These are phyloP conservation scores for Fusarium fracticaudum DNA, from an alignment of 2,329 filamentous ascomycete species.

Conservation along the genomic window DNA sequence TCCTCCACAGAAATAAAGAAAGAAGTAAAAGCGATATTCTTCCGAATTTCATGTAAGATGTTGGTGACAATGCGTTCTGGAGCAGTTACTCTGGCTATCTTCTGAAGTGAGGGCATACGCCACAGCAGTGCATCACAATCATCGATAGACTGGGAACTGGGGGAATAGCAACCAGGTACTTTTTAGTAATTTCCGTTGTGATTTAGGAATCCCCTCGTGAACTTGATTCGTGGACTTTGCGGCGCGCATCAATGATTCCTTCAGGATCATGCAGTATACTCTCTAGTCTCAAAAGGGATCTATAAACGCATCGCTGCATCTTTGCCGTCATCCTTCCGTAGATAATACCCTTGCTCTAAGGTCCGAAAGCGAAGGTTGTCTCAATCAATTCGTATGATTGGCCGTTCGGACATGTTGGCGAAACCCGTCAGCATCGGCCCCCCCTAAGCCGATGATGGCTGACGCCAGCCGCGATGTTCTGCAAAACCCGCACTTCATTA, in stretches of 20 bases:
- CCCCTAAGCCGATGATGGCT: conserved; percentile 26
- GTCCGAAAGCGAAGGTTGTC: background rate
- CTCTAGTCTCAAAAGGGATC: background rate
- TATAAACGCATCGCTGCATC: background rate
- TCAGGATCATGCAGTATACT: no score
- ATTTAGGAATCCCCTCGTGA: background rate
- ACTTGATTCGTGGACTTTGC: background rate
- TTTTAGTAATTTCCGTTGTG: no score
- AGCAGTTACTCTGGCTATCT: background rate
- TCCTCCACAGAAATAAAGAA: background rate
- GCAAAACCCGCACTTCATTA: background rate
- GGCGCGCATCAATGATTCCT: no score
- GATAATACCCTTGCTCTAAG: background rate
- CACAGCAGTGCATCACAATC: background rate
- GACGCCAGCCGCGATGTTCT: conserved; percentile 29
- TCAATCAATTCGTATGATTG: background rate
- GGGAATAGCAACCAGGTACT: no score
- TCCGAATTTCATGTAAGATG: background rate
- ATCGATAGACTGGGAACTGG: no score
- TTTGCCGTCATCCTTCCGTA: background rate
- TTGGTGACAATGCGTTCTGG: background rate
- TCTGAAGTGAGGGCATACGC: background rate
- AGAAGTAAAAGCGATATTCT: background rate
- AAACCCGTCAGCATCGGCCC: background rate
- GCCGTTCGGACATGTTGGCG: background rate